Evolutionary conservation across 768 basidiomycete species (phyloP).

Genomic region (Coprinopsis marcescibilis): DNA sequence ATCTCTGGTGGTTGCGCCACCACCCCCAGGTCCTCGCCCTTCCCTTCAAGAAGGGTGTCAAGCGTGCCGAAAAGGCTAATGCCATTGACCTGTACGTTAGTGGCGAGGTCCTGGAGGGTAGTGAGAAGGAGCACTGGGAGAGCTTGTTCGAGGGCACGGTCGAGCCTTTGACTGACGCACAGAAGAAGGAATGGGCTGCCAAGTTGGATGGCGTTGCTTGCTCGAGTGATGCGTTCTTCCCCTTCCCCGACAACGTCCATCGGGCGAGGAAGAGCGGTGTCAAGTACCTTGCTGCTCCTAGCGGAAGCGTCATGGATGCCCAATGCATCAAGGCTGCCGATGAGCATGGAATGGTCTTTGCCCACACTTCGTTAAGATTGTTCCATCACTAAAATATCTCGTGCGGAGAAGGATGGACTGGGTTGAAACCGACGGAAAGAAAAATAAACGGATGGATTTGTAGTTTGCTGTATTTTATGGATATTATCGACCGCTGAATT

Average conservation of each 20-base stretch:
- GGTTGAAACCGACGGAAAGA: slow-evolving; percentile 5
- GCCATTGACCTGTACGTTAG: slow-evolving; percentile 96
- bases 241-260: slow-evolving; percentile 97
- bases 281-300: slow-evolving; percentile 83
- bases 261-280: slow-evolving; percentile 90
- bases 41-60: slow-evolving; percentile 96
- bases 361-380: slow-evolving; percentile 79
- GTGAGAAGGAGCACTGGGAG: slow-evolving; percentile 91
- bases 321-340: slow-evolving; percentile 97
- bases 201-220: slow-evolving; percentile 84
- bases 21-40: slow-evolving; percentile 81
- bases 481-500: neutral
- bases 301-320: slow-evolving; percentile 94
- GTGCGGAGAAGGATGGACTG: neutral
- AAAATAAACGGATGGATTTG: slow-evolving; percentile 7
- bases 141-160: slow-evolving; percentile 73
- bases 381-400: slow-evolving; percentile 73
- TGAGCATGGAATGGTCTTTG: slow-evolving; percentile 88
- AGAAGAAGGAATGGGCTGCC: slow-evolving; percentile 68
- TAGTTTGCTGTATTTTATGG: slow-evolving; percentile 4
- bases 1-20: slow-evolving; percentile 98
- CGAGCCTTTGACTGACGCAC: slow-evolving; percentile 54
- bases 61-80: slow-evolving; percentile 97
- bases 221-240: slow-evolving; percentile 99
- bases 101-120: slow-evolving; percentile 82